Base-by-base conservation (phyloP, 352 stramenopile species). In the Phytopythium aichiense region DNA sequence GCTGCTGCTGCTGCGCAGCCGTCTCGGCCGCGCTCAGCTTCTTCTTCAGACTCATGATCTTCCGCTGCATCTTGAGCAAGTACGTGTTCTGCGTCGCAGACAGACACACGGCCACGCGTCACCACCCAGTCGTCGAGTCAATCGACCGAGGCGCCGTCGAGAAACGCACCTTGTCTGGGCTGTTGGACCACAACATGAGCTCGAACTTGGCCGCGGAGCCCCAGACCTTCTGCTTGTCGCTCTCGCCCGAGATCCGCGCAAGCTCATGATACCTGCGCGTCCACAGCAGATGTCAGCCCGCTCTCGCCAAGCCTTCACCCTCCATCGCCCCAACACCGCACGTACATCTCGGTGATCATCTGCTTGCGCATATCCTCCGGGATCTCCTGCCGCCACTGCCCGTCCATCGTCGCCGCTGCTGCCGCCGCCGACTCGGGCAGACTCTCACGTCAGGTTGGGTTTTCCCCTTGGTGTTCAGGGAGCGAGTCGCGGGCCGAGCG, bases 321-420 rank as follows among this genome's bases (percentile, higher is more conserved):
- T 49, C 51, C 38, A 49, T 25, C 13, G 16, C 30, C 28, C 52
- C 48, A 18, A 52, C 2, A 35, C 55, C 20, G 28, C 6, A 77
- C 80, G 68, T 77, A 94, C 85, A 94, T 92, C 70, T 91, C 79
- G 23, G 81, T 92, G 72, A 94, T 94, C 83, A 94, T 92, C 64
- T 87, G 76, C 74, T 92, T 94, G 68, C 85, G 85, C 74, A 81
- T 84, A 56, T 91, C 79, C 63, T 91, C 83, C 35, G 81, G 69
- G 64, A 94, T 88, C 67, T 94, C 83, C 31, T 83, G 75, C 0
- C 85, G 83, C 85, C 85, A 94, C 58, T 86, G 82, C 1, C 69
- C 74, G 33, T 86, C 77, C 77, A 86, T 86, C 61, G 18, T 77
- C 40, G 64, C 58, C n/a, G 7, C 42, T 49, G 42, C 42, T 49